A percentile compares a stretch with the other conserved stretches of the same genome.
Conservation (phyloP, 257 asterid genomes). For the Rehmannia glutinosa region DNA sequence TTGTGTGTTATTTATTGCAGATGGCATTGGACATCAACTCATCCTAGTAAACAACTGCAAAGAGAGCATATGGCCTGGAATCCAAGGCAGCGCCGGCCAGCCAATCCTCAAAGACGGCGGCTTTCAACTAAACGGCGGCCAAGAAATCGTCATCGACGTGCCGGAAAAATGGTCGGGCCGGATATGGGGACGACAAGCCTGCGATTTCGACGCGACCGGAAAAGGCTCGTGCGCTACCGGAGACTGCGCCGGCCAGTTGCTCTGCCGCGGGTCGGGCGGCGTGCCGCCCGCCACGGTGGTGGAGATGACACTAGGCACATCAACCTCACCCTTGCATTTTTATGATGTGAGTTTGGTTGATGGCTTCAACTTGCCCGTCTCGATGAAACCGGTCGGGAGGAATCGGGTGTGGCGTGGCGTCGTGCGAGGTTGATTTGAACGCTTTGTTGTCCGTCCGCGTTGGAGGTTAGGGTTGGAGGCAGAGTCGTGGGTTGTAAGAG, state of each 20-base stretch:
- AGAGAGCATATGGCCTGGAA: constrained; percentile 85
- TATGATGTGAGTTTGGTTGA: constrained; percentile 88
- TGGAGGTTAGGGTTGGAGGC: constrained; percentile 68
- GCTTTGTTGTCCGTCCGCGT: constrained; percentile 82
- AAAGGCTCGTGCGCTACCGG: constrained; percentile 79
- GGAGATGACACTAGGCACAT: constrained; percentile 86
- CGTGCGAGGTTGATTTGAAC: constrained; percentile 74
- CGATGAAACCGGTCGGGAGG: constrained; percentile 95
- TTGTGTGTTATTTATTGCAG: constrained; percentile 36
- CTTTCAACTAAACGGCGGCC: constrained; percentile 52
- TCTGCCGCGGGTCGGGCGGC: constrained; percentile 72
- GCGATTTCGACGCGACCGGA: constrained; percentile 47
- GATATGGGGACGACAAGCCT: constrained; percentile 76
- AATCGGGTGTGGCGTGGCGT: constrained; percentile 77
- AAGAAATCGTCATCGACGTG: constrained; percentile 56
- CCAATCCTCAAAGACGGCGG: constrained; percentile 64
- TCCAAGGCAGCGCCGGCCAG: constrained; percentile 76
- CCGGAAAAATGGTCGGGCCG: constrained; percentile 92
- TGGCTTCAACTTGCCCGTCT: constrained; percentile 85
- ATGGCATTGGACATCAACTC: constrained; percentile 58
- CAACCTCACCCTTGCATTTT: constrained; percentile 68
- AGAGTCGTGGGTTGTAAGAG: constrained; percentile 88
- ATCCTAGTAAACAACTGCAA: constrained; percentile 85
- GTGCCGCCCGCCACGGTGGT: constrained; percentile 91
- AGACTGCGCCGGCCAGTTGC: constrained; percentile 64